A percentile compares a stretch with the other conserved stretches of the same genome.
Conservation (phyloP, 352 stramenopile genomes). For the Aphanomyces astaci region DNA sequence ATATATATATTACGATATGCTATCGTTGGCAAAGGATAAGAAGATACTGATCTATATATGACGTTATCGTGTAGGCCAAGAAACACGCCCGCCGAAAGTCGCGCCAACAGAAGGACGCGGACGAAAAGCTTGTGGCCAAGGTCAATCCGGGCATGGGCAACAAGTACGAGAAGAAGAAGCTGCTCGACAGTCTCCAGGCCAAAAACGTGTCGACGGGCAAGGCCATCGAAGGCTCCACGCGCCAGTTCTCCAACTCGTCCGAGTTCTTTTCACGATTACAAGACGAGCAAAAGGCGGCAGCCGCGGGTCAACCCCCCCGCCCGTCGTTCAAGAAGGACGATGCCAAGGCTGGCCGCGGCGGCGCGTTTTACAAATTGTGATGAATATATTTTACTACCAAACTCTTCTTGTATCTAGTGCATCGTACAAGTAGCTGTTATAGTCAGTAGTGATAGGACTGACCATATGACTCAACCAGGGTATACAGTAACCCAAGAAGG, state of each 20-base stretch:
- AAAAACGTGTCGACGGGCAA: constrained; percentile 83
- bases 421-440: background rate
- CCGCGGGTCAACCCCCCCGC: background rate
- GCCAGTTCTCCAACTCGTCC: constrained; percentile 84
- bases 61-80: constrained; percentile 72
- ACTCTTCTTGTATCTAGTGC: background rate
- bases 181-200: constrained; percentile 71
- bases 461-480: too few relatives aligned
- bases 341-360: background rate
- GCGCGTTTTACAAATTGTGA: constrained; percentile 19
- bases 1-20: too few relatives aligned
- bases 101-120: constrained; percentile 78
- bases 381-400: background rate
- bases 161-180: constrained; percentile 93
- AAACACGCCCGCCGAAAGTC: constrained; percentile 88
- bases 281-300: constrained; percentile 8
- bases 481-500: too few relatives aligned
- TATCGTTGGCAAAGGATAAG: too few relatives aligned
- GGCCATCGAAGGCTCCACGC: constrained; percentile 67
- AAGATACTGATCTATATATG: too few relatives aligned
- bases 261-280: constrained; percentile 60
- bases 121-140: constrained; percentile 90
- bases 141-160: constrained; percentile 92
- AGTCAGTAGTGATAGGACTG: too few relatives aligned
- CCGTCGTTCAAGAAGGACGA: background rate